Evolutionary conservation across 495 filamentous ascomycete species (phyloP), one percentile per base, ranked within the genome.

Genomic region (Penicillium fimorum): DNA sequence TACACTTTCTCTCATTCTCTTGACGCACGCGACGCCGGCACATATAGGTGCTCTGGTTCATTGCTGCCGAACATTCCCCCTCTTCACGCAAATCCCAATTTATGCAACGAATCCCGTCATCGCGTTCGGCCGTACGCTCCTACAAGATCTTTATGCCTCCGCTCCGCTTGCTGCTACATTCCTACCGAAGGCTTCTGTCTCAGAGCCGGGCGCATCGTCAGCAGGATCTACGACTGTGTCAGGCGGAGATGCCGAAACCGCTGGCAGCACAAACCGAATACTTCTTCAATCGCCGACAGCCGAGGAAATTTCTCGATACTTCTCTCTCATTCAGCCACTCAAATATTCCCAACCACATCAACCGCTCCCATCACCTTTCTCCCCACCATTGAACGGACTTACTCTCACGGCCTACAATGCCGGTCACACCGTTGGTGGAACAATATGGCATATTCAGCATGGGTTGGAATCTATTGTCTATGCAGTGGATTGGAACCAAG

Each of bases 391-490:
- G 15, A 88, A 91, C 58, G 92, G 91, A n/a, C 84, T 99, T 17
- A 96, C 90, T 2, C 89, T 99, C 50, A 97, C 94, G 7, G 94
- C 94, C 3, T 97, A 97, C 74, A 94, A 92, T 76, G 91, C 94
- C 27, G 95, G 94, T 30, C 93, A 96, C 68, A 96, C 92, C 0
- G 83, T 97, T 0, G 94, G 94, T 62, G 94, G 94, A 56, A 96
- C 94, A 25, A 96, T 99, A 72, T 99, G 94, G 94, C 93, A 97
- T 66, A 91, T 99, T 58, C 94, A 96, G 55, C 92, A 97, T 77
- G 92, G 92, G 1, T 81, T 97, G 68, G 94, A 99, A 67, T 96
- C 91, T 1, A 94, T 99, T 37, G 92, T 97, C 12, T 97, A 99
- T 60, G 93, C 95, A 1, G 88, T 96, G 13, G 93, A 97, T 63